A percentile compares a stretch with the other conserved stretches of the same genome.
phyloP scores from a whole-genome alignment of 1,139 yeast genomes.

The Debaryomyces subglobosus region DNA sequence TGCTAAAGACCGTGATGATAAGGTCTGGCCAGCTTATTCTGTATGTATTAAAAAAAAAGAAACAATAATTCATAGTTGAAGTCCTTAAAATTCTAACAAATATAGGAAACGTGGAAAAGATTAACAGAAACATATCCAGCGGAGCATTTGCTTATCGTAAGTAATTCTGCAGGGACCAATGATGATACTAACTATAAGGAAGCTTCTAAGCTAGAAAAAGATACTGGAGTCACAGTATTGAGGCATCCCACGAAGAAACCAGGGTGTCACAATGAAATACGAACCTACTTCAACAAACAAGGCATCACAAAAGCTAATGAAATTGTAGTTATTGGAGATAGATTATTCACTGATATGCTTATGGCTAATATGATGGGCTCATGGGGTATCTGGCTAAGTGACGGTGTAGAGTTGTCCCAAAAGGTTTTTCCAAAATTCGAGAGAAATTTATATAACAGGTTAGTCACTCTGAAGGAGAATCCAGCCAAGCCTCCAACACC shows the following conservation, averaged over 20 bases:
- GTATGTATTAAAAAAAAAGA: too few relatives aligned
- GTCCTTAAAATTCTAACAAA: constrained; percentile 8
- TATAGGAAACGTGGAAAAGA: constrained; percentile 55
- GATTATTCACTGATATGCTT: constrained; percentile 85
- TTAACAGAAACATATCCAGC: constrained; percentile 62
- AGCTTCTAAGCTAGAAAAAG: constrained; percentile 64
- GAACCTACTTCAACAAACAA: constrained; percentile 54
- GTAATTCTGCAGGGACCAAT: constrained; percentile 91
- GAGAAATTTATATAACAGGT: constrained; percentile 41
- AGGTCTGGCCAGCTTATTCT: constrained; percentile 75
- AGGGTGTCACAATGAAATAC: constrained; percentile 76
- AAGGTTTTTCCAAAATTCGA: constrained; percentile 57
- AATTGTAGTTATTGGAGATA: constrained; percentile 85
- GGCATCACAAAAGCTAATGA: constrained; percentile 58
- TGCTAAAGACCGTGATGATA: constrained; percentile 79
- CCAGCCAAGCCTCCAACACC: constrained; percentile 31
- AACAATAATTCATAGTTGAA: too few relatives aligned
- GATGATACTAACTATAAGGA: constrained; percentile 67
- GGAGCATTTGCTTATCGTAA: constrained; percentile 73
- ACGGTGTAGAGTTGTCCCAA: constrained; percentile 67
- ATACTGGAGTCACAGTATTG: constrained; percentile 77
- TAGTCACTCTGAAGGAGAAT: constrained; percentile 24
- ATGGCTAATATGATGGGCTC: constrained; percentile 97
- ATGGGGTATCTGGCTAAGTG: constrained; percentile 78
- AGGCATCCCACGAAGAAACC: constrained; percentile 86